Percentiles rank a stretch among this genome's conserved stretches.
phyloP scores from a whole-genome alignment of 2,329 filamentous ascomycete genomes.

The Hyphodiscus sp. region DNA sequence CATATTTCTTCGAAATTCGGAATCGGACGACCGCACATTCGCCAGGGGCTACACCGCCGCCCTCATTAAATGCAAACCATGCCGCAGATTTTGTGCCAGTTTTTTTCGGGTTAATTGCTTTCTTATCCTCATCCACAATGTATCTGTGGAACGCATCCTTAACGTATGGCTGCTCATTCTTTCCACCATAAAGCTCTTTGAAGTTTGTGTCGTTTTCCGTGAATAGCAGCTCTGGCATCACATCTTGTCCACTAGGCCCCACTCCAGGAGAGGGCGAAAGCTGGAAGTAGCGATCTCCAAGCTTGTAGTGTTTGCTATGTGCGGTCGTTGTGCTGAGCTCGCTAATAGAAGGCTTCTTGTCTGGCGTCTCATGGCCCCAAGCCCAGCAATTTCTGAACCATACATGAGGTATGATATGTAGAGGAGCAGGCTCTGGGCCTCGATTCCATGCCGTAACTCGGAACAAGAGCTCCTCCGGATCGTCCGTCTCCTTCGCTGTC shows the following conservation, averaged over 20 bases:
- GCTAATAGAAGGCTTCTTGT: constrained; percentile 74
- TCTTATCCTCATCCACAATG: constrained; percentile 76
- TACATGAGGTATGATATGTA: constrained; percentile 90
- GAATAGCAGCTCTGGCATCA: constrained; percentile 79
- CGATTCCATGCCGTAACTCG: constrained; percentile 95
- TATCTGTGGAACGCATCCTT: constrained; percentile 92
- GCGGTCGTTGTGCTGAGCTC: constrained; percentile 60
- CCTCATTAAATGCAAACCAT: constrained; percentile 89
- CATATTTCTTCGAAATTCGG: constrained; percentile 69
- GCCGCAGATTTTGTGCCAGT: constrained; percentile 84
- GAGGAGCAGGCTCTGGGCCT: constrained; percentile 79
- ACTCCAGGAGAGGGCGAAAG: constrained; percentile 86
- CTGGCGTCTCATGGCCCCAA: constrained; percentile 73
- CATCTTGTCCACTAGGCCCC: constrained; percentile 70
- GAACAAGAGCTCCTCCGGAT: constrained; percentile 87
- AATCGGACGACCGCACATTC: constrained; percentile 96
- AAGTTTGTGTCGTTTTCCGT: constrained; percentile 96
- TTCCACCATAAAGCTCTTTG: constrained; percentile 64
- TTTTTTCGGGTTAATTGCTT: constrained; percentile 71
- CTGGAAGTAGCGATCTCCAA: constrained; percentile 78
- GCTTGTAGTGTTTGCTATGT: constrained; percentile 69
- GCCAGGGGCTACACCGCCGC: constrained; percentile 77
- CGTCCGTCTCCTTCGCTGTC: constrained; percentile 87
- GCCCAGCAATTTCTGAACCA: constrained; percentile 98
- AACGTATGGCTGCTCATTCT: constrained; percentile 78